These are phyloP conservation scores for Entrophospora sp. DNA, from an alignment of 192 early-diverging fungal species.

Conservation along the genomic window DNA sequence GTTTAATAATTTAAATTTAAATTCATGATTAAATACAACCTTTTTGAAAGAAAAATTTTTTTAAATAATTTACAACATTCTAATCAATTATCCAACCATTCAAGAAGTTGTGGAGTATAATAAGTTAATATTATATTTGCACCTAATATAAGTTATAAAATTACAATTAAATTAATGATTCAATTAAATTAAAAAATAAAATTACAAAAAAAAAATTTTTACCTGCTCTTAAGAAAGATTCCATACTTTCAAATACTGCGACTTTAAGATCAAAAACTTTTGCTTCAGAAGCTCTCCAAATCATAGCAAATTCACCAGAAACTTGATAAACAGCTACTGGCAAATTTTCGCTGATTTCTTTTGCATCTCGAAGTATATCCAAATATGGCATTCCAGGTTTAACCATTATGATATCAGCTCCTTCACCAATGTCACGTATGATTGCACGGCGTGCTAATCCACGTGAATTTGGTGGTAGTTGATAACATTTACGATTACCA, in stretches of 20 bases:
- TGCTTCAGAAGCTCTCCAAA: conserved; percentile 76
- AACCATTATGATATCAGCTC: conserved; percentile 96
- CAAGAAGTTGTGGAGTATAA: conserved; percentile 87
- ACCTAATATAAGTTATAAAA: no score
- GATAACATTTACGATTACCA: conserved; percentile 92
- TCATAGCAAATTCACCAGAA: conserved; percentile 75
- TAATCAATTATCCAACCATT: conserved; percentile 92
- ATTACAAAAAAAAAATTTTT: background rate
- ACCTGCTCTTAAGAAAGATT: conserved; percentile 77
- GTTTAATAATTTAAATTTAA: no score
- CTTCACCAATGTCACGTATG: conserved; percentile 80
- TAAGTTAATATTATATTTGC: conserved; percentile 94
- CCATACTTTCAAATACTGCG: conserved; percentile 81
- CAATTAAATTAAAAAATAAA: background rate
- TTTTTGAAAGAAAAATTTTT: no score
- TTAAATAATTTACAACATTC: no score
- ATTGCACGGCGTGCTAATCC: conserved; percentile 87
- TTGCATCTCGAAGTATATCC: conserved; percentile 85
- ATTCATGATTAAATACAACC: no score
- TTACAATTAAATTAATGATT: background rate
- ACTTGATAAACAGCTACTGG: conserved; percentile 98
- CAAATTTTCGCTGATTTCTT: conserved; percentile 64
- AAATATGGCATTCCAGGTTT: conserved; percentile 95
- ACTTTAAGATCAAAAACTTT: conserved; percentile 76
- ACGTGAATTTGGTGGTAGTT: conserved; percentile 81